Percentiles rank a stretch among this genome's conserved stretches.
These are phyloP conservation scores for Globisporangium irregulare DNA, from an alignment of 352 stramenopile genomes.

Conservation along the genomic window DNA sequence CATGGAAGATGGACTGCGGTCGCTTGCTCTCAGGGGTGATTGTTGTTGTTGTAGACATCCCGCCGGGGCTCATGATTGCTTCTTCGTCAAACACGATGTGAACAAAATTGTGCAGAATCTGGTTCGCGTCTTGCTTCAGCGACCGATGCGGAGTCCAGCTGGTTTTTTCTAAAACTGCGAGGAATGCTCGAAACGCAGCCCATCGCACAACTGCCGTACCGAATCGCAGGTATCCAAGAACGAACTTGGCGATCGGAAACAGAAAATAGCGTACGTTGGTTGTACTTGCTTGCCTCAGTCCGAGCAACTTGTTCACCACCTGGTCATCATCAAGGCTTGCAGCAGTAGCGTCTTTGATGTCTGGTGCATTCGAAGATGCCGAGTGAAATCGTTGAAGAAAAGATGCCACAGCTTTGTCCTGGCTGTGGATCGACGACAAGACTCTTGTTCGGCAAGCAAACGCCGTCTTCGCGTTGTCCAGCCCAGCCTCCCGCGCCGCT, in stretches of 20 bases:
- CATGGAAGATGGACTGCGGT: slow-evolving; percentile 32
- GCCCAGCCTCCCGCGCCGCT: slow-evolving; percentile 19
- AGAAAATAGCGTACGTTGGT: slow-evolving; percentile 54
- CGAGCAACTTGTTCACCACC: slow-evolving; percentile 29
- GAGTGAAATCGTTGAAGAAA: slow-evolving; percentile 56
- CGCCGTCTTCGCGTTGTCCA: slow-evolving; percentile 36
- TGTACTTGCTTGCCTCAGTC: slow-evolving; percentile 29
- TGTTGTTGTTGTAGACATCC: neutral
- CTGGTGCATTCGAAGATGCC: neutral
- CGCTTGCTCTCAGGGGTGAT: slow-evolving; percentile 8
- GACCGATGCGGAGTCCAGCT: slow-evolving; percentile 42
- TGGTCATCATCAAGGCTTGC: slow-evolving; percentile 24
- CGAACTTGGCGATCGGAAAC: slow-evolving; percentile 39
- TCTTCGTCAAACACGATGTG: slow-evolving; percentile 57
- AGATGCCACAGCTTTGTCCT: slow-evolving; percentile 38
- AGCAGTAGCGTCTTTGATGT: neutral
- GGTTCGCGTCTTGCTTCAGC: slow-evolving; percentile 38
- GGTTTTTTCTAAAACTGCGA: slow-evolving; percentile 57
- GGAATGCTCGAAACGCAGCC: slow-evolving; percentile 52
- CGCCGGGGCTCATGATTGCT: slow-evolving; percentile 14
- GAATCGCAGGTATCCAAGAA: slow-evolving; percentile 52
- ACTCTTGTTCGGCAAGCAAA: slow-evolving; percentile 43
- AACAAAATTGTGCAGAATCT: slow-evolving; percentile 52
- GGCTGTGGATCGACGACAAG: slow-evolving; percentile 59
- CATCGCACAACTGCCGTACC: slow-evolving; percentile 37